Base-by-base conservation (phyloP, 2,329 filamentous ascomycete genomes). In the Aspergillus aculeatus region DNA sequence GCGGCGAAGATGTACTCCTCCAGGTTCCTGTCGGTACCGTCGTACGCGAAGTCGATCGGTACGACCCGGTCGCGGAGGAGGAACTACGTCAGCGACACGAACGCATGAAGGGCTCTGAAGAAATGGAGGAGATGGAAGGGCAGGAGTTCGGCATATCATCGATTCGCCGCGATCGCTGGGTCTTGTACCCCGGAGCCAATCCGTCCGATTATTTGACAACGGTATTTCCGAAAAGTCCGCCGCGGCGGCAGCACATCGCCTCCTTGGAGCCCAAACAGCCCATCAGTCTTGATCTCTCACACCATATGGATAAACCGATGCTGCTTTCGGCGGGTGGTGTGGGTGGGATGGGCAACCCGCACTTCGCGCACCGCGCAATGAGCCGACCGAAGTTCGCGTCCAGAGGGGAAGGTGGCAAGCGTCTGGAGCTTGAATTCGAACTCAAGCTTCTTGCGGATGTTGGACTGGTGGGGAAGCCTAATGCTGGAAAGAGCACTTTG, bases 381-480 rank as follows among this genome's bases (percentile, higher is more conserved):
- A 84, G 86, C 3, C 84, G 89, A 47, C 95, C 95, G 0, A 89
- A 94, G 69, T 96, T 93, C 73, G 95, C 94, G 5, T 96, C 92
- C 1, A 90, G 87, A 66, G 95, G 95, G 47, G 91, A 96, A 66
- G 82, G 84, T 12, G 90, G 91, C 41, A 86, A 95, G 68, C 88
- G 85, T 44, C 81, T 99, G 70, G 87, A 88, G 51, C 79, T 99
- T 38, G 88, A 96, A 71, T 84, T 99, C 14, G 95, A 99, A 75
- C 84, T 99, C 62, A 98, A 97, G 81, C 84, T 99, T 10, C 86
- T 99, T 47, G 95, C 95, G 5, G 95, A 99, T 75, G 89, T 99
- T 7, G 95, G 95, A 0, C 83, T 99, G 2, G 95, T 99, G 16
- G 95, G 95, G 0, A 84, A 98, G 16, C 95, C 95, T 1, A 99